Conservation (phyloP, 148 eudicot species). For the Agrostemma githago region DNA sequence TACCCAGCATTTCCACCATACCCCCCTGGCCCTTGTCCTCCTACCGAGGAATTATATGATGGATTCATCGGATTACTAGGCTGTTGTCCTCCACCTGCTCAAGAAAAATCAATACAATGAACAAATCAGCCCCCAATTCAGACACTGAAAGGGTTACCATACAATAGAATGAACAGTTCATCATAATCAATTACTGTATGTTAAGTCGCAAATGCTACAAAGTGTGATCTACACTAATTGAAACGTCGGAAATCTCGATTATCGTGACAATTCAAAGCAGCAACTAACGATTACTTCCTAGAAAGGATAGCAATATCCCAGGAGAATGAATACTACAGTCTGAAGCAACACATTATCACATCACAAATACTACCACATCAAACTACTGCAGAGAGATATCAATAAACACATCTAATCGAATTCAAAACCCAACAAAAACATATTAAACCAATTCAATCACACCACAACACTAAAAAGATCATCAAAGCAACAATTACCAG, state of each 20-base stretch:
- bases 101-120: not conserved
- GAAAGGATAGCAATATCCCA: not conserved
- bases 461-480: not conserved
- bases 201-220: no score
- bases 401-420: not conserved
- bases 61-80: conserved; percentile 32
- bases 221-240: no score
- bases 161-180: not conserved
- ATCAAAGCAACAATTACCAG: conserved; percentile 18
- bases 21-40: conserved; percentile 42
- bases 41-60: conserved; percentile 27
- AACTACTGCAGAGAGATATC: not conserved
- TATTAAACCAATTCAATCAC: not conserved
- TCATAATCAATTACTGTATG: not conserved
- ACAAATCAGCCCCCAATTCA: not conserved
- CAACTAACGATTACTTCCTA: no score
- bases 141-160: not conserved
- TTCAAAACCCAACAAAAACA: not conserved
- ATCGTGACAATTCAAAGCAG: no score
- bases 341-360: not conserved
- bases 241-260: no score
- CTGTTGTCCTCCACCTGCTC: conserved; percentile 33
- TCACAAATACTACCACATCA: not conserved
- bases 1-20: conserved; percentile 46
- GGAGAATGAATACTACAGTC: not conserved